phyloP scores from a whole-genome alignment of 1,139 yeast genomes.

The Candida sanyaensis region DNA sequence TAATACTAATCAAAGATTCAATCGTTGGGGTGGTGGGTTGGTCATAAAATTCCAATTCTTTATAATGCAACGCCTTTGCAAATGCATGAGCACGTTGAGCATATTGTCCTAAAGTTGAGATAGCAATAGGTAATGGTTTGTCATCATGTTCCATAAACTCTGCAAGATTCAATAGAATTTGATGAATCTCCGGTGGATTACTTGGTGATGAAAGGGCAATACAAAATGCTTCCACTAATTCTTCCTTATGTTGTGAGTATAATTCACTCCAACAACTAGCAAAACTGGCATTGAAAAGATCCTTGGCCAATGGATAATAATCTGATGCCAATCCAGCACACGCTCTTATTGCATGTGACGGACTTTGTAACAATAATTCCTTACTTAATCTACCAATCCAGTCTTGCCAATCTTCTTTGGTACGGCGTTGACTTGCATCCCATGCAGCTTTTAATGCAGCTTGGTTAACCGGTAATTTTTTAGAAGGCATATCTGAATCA shows the following conservation, averaged over 20 bases:
- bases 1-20: conserved; percentile 88
- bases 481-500: conserved; percentile 69
- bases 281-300: conserved; percentile 91
- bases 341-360: conserved; percentile 92
- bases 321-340: conserved; percentile 90
- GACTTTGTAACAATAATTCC: conserved; percentile 86
- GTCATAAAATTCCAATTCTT: conserved; percentile 90
- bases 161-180: conserved; percentile 82
- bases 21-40: conserved; percentile 92
- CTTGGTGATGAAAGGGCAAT: conserved; percentile 87
- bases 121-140: conserved; percentile 87
- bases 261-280: conserved; percentile 96
- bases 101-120: conserved; percentile 84
- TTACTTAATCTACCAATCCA: conserved; percentile 90
- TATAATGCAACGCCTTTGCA: conserved; percentile 95
- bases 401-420: conserved; percentile 97
- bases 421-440: conserved; percentile 88
- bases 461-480: conserved; percentile 80
- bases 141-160: conserved; percentile 99
- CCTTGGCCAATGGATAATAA: conserved; percentile 86
- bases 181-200: conserved; percentile 95
- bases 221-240: conserved; percentile 81
- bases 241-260: conserved; percentile 91
- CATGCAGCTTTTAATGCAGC: conserved; percentile 79
- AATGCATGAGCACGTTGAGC: conserved; percentile 97